Conservation (phyloP, 306 rosid genomes). For the Urtica urens region DNA sequence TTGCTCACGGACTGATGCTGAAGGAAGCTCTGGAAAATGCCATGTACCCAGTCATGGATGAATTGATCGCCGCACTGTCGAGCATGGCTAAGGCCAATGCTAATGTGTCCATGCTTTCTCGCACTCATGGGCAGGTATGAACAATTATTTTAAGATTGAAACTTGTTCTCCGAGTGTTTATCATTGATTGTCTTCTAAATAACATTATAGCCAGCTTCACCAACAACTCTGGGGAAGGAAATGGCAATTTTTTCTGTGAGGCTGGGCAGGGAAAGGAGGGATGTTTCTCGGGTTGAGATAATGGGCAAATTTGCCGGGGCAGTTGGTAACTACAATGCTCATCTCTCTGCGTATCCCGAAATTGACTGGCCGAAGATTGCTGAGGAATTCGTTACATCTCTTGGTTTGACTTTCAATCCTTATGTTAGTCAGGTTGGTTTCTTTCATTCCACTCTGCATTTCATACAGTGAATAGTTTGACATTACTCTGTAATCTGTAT, state of each 20-base stretch:
- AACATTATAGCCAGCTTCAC: conserved; percentile 83
- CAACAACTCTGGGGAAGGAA: conserved; percentile 94
- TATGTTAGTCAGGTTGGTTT: conserved; percentile 62
- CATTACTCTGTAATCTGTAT: too few relatives aligned
- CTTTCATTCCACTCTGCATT: not conserved
- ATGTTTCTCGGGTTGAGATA: conserved; percentile 48
- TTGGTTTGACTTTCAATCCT: conserved; percentile 73
- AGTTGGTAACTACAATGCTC: conserved; percentile 94
- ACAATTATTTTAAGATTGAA: conserved; percentile 3
- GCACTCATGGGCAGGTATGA: conserved; percentile 85
- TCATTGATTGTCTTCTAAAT: not conserved
- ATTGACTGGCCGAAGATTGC: conserved; percentile 59
- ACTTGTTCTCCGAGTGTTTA: not conserved
- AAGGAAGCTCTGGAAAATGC: conserved; percentile 50
- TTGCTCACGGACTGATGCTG: conserved; percentile 82
- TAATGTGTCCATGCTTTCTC: conserved; percentile 66
- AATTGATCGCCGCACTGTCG: conserved; percentile 44
- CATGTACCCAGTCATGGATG: conserved; percentile 59
- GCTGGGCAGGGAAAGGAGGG: conserved; percentile 59
- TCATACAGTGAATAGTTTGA: not conserved
- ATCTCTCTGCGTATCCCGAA: conserved; percentile 71
- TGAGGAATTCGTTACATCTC: conserved; percentile 58
- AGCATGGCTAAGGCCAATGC: conserved; percentile 58
- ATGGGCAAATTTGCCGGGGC: conserved; percentile 96
- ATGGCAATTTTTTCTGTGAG: conserved; percentile 81